Percentiles rank a stretch among this genome's conserved stretches.
These are phyloP conservation scores for Sophora flavescens DNA, from an alignment of 306 rosid species.

Conservation along the genomic window DNA sequence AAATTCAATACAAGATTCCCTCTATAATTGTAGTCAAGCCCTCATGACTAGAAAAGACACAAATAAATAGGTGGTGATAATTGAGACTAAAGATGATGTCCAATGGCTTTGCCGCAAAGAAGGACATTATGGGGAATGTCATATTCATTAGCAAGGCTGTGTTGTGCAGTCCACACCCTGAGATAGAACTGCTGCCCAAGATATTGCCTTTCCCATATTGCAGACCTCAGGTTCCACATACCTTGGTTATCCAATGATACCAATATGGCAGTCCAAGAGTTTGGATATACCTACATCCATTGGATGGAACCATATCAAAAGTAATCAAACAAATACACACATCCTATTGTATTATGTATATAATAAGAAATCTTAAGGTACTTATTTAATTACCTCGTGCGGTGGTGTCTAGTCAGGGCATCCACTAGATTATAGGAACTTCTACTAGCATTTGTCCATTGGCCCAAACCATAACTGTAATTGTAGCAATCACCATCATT, in stretches of 20 bases:
- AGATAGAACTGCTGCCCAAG: slow-evolving; percentile 92
- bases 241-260: slow-evolving; percentile 97
- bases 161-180: slow-evolving; percentile 78
- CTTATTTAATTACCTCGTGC: slow-evolving; percentile 74
- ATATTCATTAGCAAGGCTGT: slow-evolving; percentile 80
- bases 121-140: slow-evolving; percentile 75
- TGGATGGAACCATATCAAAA: slow-evolving; percentile 28
- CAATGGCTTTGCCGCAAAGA: slow-evolving; percentile 87
- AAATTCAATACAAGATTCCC: slow-evolving; percentile 34
- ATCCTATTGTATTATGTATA: neutral
- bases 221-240: slow-evolving; percentile 96
- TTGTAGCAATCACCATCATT: slow-evolving; percentile 42
- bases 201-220: slow-evolving; percentile 94
- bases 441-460: slow-evolving; percentile 74
- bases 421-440: slow-evolving; percentile 76
- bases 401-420: slow-evolving; percentile 89
- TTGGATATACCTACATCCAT: slow-evolving; percentile 79
- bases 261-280: slow-evolving; percentile 84
- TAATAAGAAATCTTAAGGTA: neutral
- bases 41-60: slow-evolving; percentile 57
- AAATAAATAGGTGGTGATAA: neutral
- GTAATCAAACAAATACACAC: slow-evolving; percentile 6
- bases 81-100: slow-evolving; percentile 54
- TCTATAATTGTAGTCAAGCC: slow-evolving; percentile 56
- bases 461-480: slow-evolving; percentile 77